Conservation (phyloP, 2,329 filamentous ascomycete genomes). For the Fusarium paranaense region DNA sequence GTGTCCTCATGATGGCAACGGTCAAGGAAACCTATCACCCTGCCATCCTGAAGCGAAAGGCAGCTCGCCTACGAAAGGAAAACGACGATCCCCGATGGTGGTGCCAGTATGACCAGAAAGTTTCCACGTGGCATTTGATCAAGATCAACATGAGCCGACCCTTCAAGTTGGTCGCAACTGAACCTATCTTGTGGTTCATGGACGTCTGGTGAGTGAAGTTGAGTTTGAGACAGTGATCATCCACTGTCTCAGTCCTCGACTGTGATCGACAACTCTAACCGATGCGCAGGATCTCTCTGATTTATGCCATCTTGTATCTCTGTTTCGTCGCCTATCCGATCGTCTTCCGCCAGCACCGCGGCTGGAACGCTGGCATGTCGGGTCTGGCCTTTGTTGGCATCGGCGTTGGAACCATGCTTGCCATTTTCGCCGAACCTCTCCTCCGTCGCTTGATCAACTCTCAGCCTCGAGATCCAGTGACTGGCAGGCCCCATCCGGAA, state of each 20-base stretch:
- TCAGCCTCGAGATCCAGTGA: conserved; percentile 79
- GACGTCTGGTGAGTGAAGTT: conserved; percentile 66
- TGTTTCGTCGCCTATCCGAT: conserved; percentile 93
- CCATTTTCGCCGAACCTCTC: conserved; percentile 75
- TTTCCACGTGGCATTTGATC: conserved; percentile 73
- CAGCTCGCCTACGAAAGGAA: conserved; percentile 72
- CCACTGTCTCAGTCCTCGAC: background rate
- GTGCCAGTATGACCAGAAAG: conserved; percentile 81
- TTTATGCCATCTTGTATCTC: conserved; percentile 89
- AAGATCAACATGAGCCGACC: conserved; percentile 82
- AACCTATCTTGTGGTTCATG: conserved; percentile 83
- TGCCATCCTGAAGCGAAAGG: conserved; percentile 74
- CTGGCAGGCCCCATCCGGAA: conserved; percentile 80
- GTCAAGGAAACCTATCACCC: conserved; percentile 84
- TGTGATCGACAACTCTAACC: conserved; percentile 11
- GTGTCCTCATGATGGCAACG: conserved; percentile 67
- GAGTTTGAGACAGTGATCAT: background rate
- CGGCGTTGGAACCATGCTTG: conserved; percentile 71
- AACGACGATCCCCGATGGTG: conserved; percentile 79
- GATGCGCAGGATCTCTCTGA: conserved; percentile 74
- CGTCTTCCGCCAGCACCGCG: conserved; percentile 79
- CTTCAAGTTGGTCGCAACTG: conserved; percentile 80
- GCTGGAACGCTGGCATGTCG: conserved; percentile 79
- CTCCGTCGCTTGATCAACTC: conserved; percentile 82
- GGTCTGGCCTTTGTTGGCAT: conserved; percentile 84